Evolutionary conservation across 139 green algal genomes (phyloP).

Genomic region (Limnomonas spitsbergensis): DNA sequence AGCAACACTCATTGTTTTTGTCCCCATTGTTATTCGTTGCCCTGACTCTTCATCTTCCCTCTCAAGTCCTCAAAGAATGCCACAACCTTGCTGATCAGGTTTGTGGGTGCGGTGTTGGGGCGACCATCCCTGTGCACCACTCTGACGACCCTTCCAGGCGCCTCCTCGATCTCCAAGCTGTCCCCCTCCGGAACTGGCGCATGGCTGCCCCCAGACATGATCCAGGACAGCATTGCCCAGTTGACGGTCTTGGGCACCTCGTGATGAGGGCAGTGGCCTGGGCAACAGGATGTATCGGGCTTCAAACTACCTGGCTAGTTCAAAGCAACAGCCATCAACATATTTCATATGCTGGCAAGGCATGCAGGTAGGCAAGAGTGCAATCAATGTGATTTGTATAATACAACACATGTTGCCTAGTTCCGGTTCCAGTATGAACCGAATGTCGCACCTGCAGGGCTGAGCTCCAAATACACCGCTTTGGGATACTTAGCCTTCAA

Average conservation of each 20-base stretch:
- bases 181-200: background rate
- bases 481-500: slow-evolving; percentile 21
- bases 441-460: slow-evolving; percentile 36
- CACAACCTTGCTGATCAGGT: background rate
- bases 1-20: too few relatives aligned
- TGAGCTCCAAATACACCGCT: slow-evolving; percentile 56
- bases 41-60: too few relatives aligned
- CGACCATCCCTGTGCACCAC: background rate
- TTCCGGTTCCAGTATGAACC: too few relatives aligned
- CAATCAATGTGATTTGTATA: too few relatives aligned
- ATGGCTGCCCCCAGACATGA: background rate
- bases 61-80: background rate
- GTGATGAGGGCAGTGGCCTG: slow-evolving; percentile 63
- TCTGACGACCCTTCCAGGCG: too few relatives aligned
- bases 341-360: too few relatives aligned
- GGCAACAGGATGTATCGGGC: background rate
- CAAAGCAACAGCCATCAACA: too few relatives aligned
- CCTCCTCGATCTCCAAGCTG: too few relatives aligned
- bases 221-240: slow-evolving; percentile 3
- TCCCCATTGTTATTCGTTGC: too few relatives aligned
- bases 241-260: slow-evolving; percentile 48
- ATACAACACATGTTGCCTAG: too few relatives aligned
- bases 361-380: too few relatives aligned
- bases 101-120: background rate
- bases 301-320: too few relatives aligned